These are phyloP conservation scores for Piper longum DNA, from an alignment of 164 flowering plant species.

Conservation along the genomic window DNA sequence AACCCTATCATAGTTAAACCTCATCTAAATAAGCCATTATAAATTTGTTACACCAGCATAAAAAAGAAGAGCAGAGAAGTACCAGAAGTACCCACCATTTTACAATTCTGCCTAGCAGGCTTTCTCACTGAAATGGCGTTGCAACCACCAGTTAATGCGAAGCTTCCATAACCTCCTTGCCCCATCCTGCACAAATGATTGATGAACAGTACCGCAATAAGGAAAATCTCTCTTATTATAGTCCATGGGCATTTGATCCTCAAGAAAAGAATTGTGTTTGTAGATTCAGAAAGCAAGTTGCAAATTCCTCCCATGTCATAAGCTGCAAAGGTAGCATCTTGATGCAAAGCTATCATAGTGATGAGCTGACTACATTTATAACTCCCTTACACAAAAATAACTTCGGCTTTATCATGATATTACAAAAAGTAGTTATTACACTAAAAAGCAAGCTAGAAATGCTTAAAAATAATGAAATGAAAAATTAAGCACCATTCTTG, in stretches of 20 bases:
- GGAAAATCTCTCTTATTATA: slow-evolving; percentile 9
- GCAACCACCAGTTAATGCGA: slow-evolving; percentile 68
- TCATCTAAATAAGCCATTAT: no score
- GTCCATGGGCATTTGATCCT: slow-evolving; percentile 41
- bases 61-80: neutral
- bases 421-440: neutral
- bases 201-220: slow-evolving; percentile 15
- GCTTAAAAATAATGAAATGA: neutral
- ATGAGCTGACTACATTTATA: slow-evolving; percentile 32
- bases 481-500: slow-evolving; percentile 28
- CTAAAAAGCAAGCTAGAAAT: neutral
- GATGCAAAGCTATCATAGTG: slow-evolving; percentile 72
- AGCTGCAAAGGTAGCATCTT: slow-evolving; percentile 52
- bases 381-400: slow-evolving; percentile 25
- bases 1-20: no score
- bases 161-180: slow-evolving; percentile 39
- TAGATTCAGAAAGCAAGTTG: slow-evolving; percentile 44
- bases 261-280: slow-evolving; percentile 15
- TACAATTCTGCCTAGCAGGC: slow-evolving; percentile 31
- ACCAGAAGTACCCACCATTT: slow-evolving; percentile 21
- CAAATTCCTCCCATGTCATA: slow-evolving; percentile 49
- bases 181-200: slow-evolving; percentile 21
- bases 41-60: no score
- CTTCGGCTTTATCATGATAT: neutral
- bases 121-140: slow-evolving; percentile 44